These are phyloP conservation scores for Backusella liffmaniae DNA, from an alignment of 192 early-diverging fungal genomes.

Conservation along the genomic window DNA sequence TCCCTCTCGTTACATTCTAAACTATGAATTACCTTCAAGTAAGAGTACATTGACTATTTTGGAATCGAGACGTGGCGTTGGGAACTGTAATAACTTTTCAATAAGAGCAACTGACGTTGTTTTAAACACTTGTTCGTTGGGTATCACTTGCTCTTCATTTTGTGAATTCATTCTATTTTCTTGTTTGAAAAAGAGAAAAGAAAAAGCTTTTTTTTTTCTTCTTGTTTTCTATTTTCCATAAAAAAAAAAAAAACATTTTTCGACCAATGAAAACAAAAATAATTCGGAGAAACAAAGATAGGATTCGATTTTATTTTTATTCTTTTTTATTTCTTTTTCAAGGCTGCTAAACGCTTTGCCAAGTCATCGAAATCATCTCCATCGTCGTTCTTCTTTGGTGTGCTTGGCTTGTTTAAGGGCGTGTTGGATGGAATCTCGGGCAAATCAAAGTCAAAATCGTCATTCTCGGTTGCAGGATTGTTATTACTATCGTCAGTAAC, in stretches of 20 bases:
- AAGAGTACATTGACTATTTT: slow-evolving; percentile 36
- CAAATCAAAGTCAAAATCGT: slow-evolving; percentile 12
- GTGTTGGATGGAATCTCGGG: slow-evolving; percentile 26
- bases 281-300: background rate
- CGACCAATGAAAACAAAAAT: background rate
- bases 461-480: background rate
- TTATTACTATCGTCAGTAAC: background rate
- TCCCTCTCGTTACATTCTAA: too few species aligned
- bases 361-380: slow-evolving; percentile 65
- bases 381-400: background rate
- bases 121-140: slow-evolving; percentile 10
- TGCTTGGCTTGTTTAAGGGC: slow-evolving; percentile 22
- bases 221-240: background rate
- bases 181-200: too few species aligned
- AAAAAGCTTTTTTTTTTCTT: too few species aligned
- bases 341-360: slow-evolving; percentile 71
- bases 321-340: slow-evolving; percentile 49
- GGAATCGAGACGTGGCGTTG: slow-evolving; percentile 28
- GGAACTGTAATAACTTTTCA: slow-evolving; percentile 26
- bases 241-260: background rate
- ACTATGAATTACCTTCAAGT: slow-evolving; percentile 29
- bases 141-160: background rate
- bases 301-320: background rate
- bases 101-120: slow-evolving; percentile 35
- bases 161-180: background rate